These are phyloP conservation scores for Prunus campanulata DNA, from an alignment of 306 rosid genomes.

Conservation along the genomic window DNA sequence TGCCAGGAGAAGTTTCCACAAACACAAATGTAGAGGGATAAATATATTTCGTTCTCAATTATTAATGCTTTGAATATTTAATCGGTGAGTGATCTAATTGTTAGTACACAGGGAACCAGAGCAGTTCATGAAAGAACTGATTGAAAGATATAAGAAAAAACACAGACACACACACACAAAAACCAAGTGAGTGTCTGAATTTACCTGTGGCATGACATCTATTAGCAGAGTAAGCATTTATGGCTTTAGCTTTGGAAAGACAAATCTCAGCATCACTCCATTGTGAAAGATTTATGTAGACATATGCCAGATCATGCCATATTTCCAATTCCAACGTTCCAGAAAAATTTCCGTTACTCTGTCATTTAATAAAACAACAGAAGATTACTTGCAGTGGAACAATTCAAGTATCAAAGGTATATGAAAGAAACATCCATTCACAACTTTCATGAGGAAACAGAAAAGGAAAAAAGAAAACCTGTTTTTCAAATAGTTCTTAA, in stretches of 20 bases:
- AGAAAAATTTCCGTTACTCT: conserved; percentile 46
- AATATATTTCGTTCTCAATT: not conserved
- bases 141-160: not conserved
- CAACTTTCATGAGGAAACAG: not conserved
- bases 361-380: conserved; percentile 23
- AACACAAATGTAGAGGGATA: not conserved
- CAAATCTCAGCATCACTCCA: conserved; percentile 84
- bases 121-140: not conserved
- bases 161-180: not conserved
- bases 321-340: conserved; percentile 70
- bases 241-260: conserved; percentile 68
- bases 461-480: not conserved
- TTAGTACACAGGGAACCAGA: not conserved
- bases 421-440: not conserved
- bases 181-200: not conserved
- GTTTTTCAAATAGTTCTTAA: not conserved
- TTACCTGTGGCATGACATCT: conserved; percentile 74
- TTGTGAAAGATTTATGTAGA: conserved; percentile 60
- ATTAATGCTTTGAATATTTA: not conserved
- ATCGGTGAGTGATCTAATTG: not conserved
- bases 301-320: conserved; percentile 81
- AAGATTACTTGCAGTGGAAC: not conserved
- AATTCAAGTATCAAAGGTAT: not conserved
- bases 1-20: not conserved
- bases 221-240: conserved; percentile 52